A percentile compares a stretch with the other conserved stretches of the same genome.
Evolutionary conservation across 1,284 basidiomycete genomes (phyloP).

Genomic region (Meripilus lineatus): DNA sequence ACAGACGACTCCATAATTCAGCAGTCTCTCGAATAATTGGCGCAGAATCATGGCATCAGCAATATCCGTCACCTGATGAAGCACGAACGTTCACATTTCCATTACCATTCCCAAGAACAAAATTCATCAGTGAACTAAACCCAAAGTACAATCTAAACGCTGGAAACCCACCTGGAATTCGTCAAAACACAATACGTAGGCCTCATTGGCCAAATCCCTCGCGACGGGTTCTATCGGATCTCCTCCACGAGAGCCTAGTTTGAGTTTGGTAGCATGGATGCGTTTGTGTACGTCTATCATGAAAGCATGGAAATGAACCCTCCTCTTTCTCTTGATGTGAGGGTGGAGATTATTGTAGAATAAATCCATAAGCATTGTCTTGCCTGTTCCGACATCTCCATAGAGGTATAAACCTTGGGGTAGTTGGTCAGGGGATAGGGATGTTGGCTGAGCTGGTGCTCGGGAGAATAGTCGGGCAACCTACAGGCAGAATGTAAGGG

Average conservation of each 20-base stretch:
- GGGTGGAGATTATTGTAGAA: conserved; percentile 89
- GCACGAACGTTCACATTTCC: conserved; percentile 1
- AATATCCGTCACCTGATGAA: conserved; percentile 85
- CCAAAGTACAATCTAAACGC: conserved; percentile 7
- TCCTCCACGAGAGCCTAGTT: conserved; percentile 63
- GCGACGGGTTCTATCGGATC: conserved; percentile 91
- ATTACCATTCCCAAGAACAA: conserved; percentile 6
- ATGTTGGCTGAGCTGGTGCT: conserved; percentile 29
- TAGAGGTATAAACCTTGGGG: conserved; percentile 96
- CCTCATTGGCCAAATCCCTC: conserved; percentile 82
- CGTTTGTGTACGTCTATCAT: conserved; percentile 99
- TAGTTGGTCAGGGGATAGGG: conserved; percentile 42
- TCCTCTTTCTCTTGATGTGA: conserved; percentile 70
- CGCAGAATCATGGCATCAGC: conserved; percentile 98
- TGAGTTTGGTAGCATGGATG: conserved; percentile 74
- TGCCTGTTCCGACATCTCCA: conserved; percentile 96
- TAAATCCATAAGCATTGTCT: conserved; percentile 99
- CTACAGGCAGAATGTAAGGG: conserved; percentile 28
- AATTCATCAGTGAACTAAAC: neutral
- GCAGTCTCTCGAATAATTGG: conserved; percentile 79
- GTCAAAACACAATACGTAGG: conserved; percentile 91
- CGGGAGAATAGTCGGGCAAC: conserved; percentile 62
- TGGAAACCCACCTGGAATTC: conserved; percentile 94
- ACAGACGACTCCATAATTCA: conserved; percentile 87
- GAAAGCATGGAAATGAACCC: conserved; percentile 97